These are phyloP conservation scores for Ustulina deusta DNA, from an alignment of 2,329 filamentous ascomycete genomes.

Conservation along the genomic window DNA sequence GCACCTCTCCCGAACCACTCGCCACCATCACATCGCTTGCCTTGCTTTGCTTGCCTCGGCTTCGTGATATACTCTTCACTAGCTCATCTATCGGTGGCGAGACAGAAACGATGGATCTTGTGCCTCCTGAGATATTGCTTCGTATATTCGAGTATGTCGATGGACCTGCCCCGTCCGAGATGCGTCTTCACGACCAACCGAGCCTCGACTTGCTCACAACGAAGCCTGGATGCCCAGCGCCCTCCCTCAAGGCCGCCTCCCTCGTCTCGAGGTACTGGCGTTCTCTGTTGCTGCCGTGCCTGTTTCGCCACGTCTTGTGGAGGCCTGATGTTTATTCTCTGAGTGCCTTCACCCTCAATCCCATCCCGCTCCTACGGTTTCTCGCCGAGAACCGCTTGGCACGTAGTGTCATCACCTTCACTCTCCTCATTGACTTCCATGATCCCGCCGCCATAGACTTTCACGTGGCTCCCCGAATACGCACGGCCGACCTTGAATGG, in stretches of 20 bases:
- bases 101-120: slow-evolving; percentile 47
- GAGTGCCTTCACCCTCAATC: slow-evolving; percentile 46
- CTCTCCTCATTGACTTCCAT: slow-evolving; percentile 55
- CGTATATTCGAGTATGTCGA: slow-evolving; percentile 69
- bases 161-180: slow-evolving; percentile 60
- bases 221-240: slow-evolving; percentile 48
- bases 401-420: slow-evolving; percentile 57
- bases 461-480: slow-evolving; percentile 51
- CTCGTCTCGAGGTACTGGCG: slow-evolving; percentile 66
- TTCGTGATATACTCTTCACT: not conserved
- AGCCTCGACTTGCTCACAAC: slow-evolving; percentile 55
- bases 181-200: slow-evolving; percentile 63
- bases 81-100: not conserved
- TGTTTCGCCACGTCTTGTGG: slow-evolving; percentile 69
- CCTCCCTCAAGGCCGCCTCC: slow-evolving; percentile 68
- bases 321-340: slow-evolving; percentile 45
- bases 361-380: slow-evolving; percentile 57
- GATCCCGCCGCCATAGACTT: slow-evolving; percentile 48
- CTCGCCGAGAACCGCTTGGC: slow-evolving; percentile 53
- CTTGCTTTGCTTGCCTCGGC: not conserved
- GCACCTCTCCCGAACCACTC: not conserved
- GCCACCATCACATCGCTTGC: not conserved
- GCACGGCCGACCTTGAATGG: slow-evolving; percentile 52
- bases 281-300: slow-evolving; percentile 61
- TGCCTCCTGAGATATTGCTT: slow-evolving; percentile 72